Conservation (phyloP, 805 yeast species). For the Schizosaccharomyces lindneri region DNA sequence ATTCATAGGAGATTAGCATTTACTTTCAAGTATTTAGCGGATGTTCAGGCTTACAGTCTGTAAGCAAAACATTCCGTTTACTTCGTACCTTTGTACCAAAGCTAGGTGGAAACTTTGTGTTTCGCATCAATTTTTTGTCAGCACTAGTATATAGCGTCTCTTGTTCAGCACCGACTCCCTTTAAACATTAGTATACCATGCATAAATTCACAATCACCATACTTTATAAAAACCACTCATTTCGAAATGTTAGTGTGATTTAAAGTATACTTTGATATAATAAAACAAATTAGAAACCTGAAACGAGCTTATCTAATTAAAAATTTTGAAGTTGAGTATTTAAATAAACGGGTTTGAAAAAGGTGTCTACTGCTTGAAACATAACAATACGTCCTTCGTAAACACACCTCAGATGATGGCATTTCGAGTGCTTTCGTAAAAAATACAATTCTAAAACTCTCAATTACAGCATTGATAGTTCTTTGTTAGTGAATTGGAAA, state of each 20-base stretch:
- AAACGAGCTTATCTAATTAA: too few relatives aligned
- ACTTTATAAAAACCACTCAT: neutral
- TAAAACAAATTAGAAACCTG: neutral
- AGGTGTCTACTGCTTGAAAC: too few relatives aligned
- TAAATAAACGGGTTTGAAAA: too few relatives aligned
- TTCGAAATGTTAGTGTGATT: neutral
- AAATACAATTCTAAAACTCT: too few relatives aligned
- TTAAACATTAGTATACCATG: neutral
- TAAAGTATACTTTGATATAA: neutral
- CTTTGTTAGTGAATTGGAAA: too few relatives aligned
- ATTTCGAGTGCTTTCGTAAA: too few relatives aligned
- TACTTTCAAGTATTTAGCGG: neutral
- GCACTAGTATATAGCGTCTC: neutral
- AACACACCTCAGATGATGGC: too few relatives aligned
- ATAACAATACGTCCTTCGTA: too few relatives aligned
- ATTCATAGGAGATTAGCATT: neutral
- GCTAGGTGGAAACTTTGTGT: neutral
- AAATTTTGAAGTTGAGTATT: too few relatives aligned
- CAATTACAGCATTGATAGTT: too few relatives aligned
- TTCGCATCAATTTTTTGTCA: conserved; percentile 1
- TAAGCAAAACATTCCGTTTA: neutral
- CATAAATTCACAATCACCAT: neutral
- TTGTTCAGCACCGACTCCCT: neutral
- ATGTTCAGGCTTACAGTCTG: neutral
- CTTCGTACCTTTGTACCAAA: neutral